These are phyloP conservation scores for Drosera spatulata DNA, from an alignment of 179 eudicot species.

Conservation along the genomic window DNA sequence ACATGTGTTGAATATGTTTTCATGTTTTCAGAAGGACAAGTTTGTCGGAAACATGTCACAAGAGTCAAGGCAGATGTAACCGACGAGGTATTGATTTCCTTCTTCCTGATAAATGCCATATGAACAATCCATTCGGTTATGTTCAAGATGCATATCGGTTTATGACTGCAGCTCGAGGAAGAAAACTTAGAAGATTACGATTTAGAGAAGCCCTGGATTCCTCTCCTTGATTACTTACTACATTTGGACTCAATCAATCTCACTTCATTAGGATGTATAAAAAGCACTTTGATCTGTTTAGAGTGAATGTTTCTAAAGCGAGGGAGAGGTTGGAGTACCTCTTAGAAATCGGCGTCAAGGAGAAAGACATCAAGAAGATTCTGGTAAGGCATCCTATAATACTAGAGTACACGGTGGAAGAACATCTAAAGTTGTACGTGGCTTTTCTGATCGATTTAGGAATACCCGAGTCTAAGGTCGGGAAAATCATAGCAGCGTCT, in stretches of 20 bases:
- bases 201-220: conserved; percentile 74
- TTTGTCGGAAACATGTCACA: conserved; percentile 10
- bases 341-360: conserved; percentile 74
- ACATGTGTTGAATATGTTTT: conserved; percentile 7
- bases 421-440: conserved; percentile 77
- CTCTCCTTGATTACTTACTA: conserved; percentile 83
- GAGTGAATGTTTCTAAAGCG: conserved; percentile 62
- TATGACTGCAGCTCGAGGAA: conserved; percentile 37
- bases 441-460: conserved; percentile 64
- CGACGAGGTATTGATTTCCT: conserved; percentile 29
- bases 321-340: conserved; percentile 69
- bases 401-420: conserved; percentile 72
- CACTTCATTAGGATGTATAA: conserved; percentile 77
- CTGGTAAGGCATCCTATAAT: conserved; percentile 87
- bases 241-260: conserved; percentile 77
- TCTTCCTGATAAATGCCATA: conserved; percentile 5
- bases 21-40: conserved; percentile 30
- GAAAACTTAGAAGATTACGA: conserved; percentile 58
- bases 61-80: conserved; percentile 17
- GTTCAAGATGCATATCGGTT: not conserved
- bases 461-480: conserved; percentile 72
- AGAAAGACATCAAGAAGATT: conserved; percentile 65
- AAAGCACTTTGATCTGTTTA: conserved; percentile 78
- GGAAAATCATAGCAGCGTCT: conserved; percentile 67
- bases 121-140: not conserved